These are phyloP conservation scores for Fusarium sp. DNA, from an alignment of 2,329 filamentous ascomycete genomes.

Conservation along the genomic window DNA sequence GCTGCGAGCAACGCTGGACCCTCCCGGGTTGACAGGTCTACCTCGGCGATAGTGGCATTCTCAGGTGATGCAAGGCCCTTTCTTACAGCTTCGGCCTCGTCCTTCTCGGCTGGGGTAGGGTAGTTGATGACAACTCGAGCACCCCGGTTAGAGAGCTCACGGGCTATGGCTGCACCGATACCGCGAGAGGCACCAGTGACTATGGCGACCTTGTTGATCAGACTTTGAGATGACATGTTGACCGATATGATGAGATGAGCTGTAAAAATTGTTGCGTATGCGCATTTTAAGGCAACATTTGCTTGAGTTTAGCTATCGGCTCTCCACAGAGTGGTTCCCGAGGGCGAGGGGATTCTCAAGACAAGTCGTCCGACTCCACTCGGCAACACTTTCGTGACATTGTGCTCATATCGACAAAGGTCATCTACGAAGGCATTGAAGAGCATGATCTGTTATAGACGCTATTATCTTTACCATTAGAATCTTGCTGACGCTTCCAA, in stretches of 20 bases:
- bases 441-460: neutral
- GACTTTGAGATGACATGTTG: neutral
- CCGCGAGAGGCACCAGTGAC: neutral
- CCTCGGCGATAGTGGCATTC: neutral
- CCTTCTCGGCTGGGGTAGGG: neutral
- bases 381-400: neutral
- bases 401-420: too few species aligned
- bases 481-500: too few species aligned
- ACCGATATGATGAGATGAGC: too few species aligned
- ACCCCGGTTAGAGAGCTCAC: neutral
- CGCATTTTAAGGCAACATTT: too few species aligned
- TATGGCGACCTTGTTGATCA: neutral
- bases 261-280: too few species aligned
- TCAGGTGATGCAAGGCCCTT: neutral
- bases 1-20: neutral
- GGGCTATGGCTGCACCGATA: neutral
- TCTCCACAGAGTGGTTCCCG: neutral
- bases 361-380: neutral
- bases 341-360: neutral
- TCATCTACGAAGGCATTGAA: too few species aligned
- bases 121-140: neutral
- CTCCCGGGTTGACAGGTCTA: neutral
- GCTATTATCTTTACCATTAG: neutral
- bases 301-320: neutral
- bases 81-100: neutral